Evolutionary conservation across 768 basidiomycete species (phyloP), one percentile per base, ranked within the genome.

Genomic region (Ramaria rubella): DNA sequence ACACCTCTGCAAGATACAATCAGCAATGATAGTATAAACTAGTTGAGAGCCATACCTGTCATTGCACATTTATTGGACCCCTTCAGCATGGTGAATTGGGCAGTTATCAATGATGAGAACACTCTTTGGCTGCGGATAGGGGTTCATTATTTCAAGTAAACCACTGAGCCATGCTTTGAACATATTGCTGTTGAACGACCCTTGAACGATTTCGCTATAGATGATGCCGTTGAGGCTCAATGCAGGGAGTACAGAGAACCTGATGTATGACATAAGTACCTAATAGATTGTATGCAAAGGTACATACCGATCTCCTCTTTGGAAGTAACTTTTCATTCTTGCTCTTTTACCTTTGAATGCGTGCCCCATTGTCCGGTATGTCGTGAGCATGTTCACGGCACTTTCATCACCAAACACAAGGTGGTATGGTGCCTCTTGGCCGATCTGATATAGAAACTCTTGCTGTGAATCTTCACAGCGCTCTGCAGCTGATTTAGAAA

Each of bases 21-120:
- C 26, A 33, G 36, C 31, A 60, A 5, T 4, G 17, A 43, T 38
- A 36, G 14, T n/a, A n/a, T 51, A 59, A 23, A 34, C 11, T 29
- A 40, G 17, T 33, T 9, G 11, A 48, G 42, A 29, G n/a, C 57
- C 62, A 31, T 60, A 74, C 72, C 64, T 56, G 15, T 58, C 61
- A 52, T 71, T 64, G 46, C 73, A 62, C 50, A 71, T 57, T 17
- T 70, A 65, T 2, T 42, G 49, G 3, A 76, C 57, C 1, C 59
- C 59, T 0, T 59, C 52, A 24, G 59, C 55, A 33, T 74, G 65
- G 58, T 76, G 72, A 21, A 74, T 72, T 1, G 55, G 27, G 5
- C 68, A 67, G 59, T 74, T 75, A 56, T 75, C 74, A 66, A 75
- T 70, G 1, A 75, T 61, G 26, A 76, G 56, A 0, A 75, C 72